Percentiles rank a stretch among this genome's conserved stretches.
Conservation (phyloP, 139 green algal genomes). For the Coccomyxa sp. region DNA sequence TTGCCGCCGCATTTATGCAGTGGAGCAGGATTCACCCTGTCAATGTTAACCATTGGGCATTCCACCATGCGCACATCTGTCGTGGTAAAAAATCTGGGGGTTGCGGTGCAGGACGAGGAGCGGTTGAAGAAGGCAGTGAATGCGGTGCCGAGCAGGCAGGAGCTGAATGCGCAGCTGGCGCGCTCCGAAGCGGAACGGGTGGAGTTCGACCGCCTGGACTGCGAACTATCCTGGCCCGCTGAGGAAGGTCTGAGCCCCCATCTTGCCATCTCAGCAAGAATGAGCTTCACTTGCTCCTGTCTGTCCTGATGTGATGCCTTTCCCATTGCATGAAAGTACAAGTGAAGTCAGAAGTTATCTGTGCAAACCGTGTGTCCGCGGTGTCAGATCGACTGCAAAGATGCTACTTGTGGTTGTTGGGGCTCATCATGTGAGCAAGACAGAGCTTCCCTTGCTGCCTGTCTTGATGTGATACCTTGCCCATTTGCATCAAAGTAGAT, state of each 20-base stretch:
- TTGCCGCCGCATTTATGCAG: too few relatives aligned
- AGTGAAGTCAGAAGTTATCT: neutral
- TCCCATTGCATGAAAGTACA: neutral
- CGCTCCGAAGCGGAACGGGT: slow-evolving; percentile 33
- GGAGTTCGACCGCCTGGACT: slow-evolving; percentile 38
- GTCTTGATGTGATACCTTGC: neutral
- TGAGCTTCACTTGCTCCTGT: neutral
- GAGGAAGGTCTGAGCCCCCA: neutral
- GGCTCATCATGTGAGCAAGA: neutral
- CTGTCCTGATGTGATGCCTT: neutral
- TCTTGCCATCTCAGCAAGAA: neutral
- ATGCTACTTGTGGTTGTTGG: neutral
- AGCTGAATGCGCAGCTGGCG: slow-evolving; percentile 59
- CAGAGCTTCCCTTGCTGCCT: neutral
- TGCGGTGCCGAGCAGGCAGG: slow-evolving; percentile 42
- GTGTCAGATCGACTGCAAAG: neutral
- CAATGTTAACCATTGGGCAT: neutral
- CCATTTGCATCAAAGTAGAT: neutral
- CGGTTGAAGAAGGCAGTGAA: slow-evolving; percentile 44
- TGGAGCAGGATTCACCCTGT: neutral
- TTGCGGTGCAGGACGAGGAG: slow-evolving; percentile 44
- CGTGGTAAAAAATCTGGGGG: neutral
- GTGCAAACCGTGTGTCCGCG: neutral
- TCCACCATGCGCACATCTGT: neutral
- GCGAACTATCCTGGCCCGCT: slow-evolving; percentile 29